These are phyloP conservation scores for Dioscorea zingiberensis DNA, from an alignment of 106 monocot species.

Conservation along the genomic window DNA sequence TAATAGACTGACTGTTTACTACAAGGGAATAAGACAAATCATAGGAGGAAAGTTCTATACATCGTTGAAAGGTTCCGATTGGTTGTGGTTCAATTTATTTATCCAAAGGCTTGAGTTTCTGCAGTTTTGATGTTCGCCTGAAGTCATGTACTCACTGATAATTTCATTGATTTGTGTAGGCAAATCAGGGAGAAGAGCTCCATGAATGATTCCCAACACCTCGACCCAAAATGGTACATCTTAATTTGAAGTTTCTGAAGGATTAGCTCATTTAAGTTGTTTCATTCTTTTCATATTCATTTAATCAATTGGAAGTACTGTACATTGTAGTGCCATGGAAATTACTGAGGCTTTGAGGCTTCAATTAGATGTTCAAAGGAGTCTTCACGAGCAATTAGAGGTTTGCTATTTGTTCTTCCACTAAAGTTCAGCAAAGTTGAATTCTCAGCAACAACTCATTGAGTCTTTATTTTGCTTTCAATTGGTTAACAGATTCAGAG, in stretches of 20 bases:
- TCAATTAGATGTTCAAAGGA: conserved; percentile 53
- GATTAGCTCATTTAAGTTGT: no score
- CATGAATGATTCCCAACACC: conserved; percentile 18
- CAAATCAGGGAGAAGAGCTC: conserved; percentile 16
- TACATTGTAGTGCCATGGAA: conserved; percentile 31
- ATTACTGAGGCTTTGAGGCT: conserved; percentile 49
- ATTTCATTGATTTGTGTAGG: conserved; percentile 7
- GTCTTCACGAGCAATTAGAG: conserved; percentile 47
- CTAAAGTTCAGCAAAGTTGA: no score
- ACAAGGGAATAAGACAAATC: no score
- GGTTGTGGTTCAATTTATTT: no score
- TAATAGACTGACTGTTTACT: no score
- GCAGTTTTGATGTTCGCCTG: no score
- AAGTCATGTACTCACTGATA: no score
- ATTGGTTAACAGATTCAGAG: conserved; percentile 23
- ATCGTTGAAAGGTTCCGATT: no score
- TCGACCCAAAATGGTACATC: conserved; percentile 25
- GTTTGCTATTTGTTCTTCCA: conserved; percentile 3
- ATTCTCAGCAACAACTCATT: not conserved
- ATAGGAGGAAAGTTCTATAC: no score
- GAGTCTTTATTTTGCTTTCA: not conserved
- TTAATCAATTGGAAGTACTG: not conserved
- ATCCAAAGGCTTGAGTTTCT: no score
- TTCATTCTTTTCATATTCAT: not conserved
- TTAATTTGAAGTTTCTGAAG: not conserved